A percentile compares a stretch with the other conserved stretches of the same genome.
Conservation (phyloP, 2,329 filamentous ascomycete genomes). For the Aspergillus pseudoterreus region DNA sequence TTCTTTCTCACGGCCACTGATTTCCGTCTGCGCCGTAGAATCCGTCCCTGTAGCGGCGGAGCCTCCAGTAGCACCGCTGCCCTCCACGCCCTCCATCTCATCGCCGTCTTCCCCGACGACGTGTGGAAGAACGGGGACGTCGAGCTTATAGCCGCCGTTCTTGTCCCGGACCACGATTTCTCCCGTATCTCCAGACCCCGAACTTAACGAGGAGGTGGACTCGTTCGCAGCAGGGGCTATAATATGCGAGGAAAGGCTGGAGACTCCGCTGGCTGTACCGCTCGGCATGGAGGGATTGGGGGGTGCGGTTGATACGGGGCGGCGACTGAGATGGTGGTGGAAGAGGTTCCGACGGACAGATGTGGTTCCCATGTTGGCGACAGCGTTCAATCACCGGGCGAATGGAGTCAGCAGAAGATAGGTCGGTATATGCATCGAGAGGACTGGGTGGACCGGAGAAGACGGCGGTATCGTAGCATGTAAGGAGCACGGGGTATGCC, state of each 20-base stretch:
- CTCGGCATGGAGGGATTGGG: slow-evolving; percentile 17
- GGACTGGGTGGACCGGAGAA: too few relatives aligned
- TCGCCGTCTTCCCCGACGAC: slow-evolving; percentile 36
- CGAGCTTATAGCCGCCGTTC: slow-evolving; percentile 47
- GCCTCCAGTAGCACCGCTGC: slow-evolving; percentile 20
- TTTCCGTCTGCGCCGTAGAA: slow-evolving; percentile 42
- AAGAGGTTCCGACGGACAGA: slow-evolving; percentile 45
- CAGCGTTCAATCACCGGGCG: not conserved
- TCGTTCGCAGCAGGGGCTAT: slow-evolving; percentile 21
- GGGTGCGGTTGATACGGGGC: slow-evolving; percentile 32
- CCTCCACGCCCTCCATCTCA: slow-evolving; percentile 43
- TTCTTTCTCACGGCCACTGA: slow-evolving; percentile 36
- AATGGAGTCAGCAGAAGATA: not conserved
- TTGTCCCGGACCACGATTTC: slow-evolving; percentile 51
- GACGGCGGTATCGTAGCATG: too few relatives aligned
- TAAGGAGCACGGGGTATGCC: too few relatives aligned
- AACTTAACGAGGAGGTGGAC: slow-evolving; percentile 15
- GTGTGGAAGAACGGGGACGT: slow-evolving; percentile 41
- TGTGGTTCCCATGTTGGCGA: slow-evolving; percentile 22
- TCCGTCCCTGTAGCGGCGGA: slow-evolving; percentile 47
- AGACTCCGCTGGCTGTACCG: slow-evolving; percentile 11
- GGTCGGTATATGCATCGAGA: too few relatives aligned
- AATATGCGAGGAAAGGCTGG: slow-evolving; percentile 22
- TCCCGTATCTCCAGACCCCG: slow-evolving; percentile 29
- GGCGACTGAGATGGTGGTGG: slow-evolving; percentile 41